A percentile compares a stretch with the other conserved stretches of the same genome.
Conservation (phyloP, 2,329 filamentous ascomycete species). For the Epichloe glyceriae region DNA sequence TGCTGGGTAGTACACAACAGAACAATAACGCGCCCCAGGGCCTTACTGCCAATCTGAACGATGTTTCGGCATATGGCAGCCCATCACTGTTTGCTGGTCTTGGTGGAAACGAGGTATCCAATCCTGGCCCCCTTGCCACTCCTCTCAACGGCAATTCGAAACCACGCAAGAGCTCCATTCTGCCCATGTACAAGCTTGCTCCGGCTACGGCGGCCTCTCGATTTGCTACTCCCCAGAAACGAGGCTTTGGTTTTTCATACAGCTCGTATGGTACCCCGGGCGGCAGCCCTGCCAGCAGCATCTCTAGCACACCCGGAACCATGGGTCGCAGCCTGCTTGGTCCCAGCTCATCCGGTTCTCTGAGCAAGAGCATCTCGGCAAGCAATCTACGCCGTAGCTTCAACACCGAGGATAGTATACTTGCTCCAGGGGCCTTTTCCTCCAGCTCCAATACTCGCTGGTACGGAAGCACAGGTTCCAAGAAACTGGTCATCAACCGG, state of each 20-base stretch:
- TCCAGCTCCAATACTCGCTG: slow-evolving; percentile 49
- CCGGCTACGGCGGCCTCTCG: slow-evolving; percentile 61
- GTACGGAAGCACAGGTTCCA: slow-evolving; percentile 58
- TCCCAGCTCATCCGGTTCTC: slow-evolving; percentile 54
- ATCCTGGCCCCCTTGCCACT: slow-evolving; percentile 83
- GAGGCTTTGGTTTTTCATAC: slow-evolving; percentile 85
- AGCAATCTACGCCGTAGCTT: slow-evolving; percentile 76
- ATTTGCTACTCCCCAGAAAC: slow-evolving; percentile 71
- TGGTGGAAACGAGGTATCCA: slow-evolving; percentile 45
- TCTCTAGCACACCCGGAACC: slow-evolving; percentile 53
- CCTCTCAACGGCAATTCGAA: slow-evolving; percentile 67
- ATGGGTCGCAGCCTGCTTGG: slow-evolving; percentile 52
- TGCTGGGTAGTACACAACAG: slow-evolving; percentile 44
- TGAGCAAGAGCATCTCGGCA: slow-evolving; percentile 80
- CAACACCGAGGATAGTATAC: slow-evolving; percentile 71
- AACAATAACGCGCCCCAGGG: slow-evolving; percentile 42
- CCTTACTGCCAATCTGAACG: slow-evolving; percentile 67
- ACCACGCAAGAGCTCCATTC: slow-evolving; percentile 62
- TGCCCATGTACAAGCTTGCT: slow-evolving; percentile 80
- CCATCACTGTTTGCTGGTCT: slow-evolving; percentile 74
- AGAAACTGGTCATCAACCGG: slow-evolving; percentile 87
- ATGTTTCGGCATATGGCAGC: slow-evolving; percentile 81
- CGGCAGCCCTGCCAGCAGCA: slow-evolving; percentile 51
- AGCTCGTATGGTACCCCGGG: slow-evolving; percentile 78
- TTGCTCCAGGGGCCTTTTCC: slow-evolving; percentile 76